Percentiles rank a stretch among this genome's conserved stretches.
Conservation (phyloP, 2,329 filamentous ascomycete species). For the Raffaelea albimanens region DNA sequence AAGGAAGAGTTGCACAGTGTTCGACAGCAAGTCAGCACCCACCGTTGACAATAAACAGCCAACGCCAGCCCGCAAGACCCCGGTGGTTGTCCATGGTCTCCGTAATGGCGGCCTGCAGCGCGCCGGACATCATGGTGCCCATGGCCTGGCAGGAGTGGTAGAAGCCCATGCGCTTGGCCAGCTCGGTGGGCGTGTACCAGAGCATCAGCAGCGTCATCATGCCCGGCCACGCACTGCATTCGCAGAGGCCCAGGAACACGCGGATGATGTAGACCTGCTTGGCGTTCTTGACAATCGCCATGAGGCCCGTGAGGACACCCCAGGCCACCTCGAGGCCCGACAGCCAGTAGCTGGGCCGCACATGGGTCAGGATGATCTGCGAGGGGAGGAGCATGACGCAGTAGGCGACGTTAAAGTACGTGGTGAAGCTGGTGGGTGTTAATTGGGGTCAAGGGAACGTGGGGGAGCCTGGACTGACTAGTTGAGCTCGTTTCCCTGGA, state of each 20-base stretch:
- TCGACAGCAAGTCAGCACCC: not conserved
- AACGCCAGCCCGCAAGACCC: slow-evolving; percentile 27
- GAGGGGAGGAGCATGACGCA: not conserved
- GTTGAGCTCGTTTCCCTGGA: not conserved
- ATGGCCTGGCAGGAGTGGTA: slow-evolving; percentile 44
- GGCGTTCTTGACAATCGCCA: not conserved
- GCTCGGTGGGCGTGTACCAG: slow-evolving; percentile 31
- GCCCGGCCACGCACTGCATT: slow-evolving; percentile 30
- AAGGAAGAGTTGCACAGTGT: no score
- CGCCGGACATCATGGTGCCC: slow-evolving; percentile 43
- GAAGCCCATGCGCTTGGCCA: slow-evolving; percentile 43
- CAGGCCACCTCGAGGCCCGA: not conserved
- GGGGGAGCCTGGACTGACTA: not conserved
- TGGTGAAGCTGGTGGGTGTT: not conserved
- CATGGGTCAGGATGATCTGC: not conserved
- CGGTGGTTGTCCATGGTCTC: slow-evolving; percentile 37
- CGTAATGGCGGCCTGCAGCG: slow-evolving; percentile 42
- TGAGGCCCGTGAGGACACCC: not conserved
- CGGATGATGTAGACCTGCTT: slow-evolving; percentile 26
- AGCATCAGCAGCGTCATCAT: slow-evolving; percentile 34
- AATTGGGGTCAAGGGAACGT: not conserved
- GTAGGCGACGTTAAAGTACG: not conserved
- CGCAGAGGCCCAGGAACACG: slow-evolving; percentile 29
- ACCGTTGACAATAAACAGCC: slow-evolving; percentile 45
- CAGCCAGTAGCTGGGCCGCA: not conserved